Conservation (phyloP, 495 filamentous ascomycete genomes). For the Astrothelium macrocarpum region DNA sequence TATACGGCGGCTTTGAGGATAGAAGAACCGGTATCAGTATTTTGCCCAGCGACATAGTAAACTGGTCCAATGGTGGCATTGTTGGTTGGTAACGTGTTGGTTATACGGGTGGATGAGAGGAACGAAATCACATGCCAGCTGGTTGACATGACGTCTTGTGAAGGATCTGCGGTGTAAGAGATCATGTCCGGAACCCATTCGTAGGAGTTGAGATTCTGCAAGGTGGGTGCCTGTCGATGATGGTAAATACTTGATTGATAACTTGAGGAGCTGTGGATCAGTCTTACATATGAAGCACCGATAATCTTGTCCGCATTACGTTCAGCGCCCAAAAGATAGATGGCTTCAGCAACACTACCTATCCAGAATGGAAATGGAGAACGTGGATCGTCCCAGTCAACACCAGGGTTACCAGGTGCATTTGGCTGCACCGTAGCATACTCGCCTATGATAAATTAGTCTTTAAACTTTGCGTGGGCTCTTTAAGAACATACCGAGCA, state of each 20-base stretch:
- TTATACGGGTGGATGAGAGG: conserved; percentile 41
- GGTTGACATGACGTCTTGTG: conserved; percentile 29
- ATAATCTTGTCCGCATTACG: conserved; percentile 49
- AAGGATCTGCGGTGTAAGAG: conserved; percentile 26
- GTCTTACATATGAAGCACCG: conserved; percentile 20
- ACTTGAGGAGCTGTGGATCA: background rate
- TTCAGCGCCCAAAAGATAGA: conserved; percentile 59
- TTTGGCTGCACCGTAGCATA: conserved; percentile 23
- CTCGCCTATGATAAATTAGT: conserved; percentile 39
- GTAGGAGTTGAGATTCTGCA: conserved; percentile 30
- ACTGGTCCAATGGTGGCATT: conserved; percentile 42
- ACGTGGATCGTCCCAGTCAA: conserved; percentile 8
- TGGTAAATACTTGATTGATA: background rate
- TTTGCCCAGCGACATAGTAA: conserved; percentile 49
- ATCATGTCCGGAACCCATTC: conserved; percentile 31
- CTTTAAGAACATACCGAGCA: conserved; percentile 18
- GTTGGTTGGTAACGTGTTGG: conserved; percentile 43
- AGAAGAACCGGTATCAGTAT: conserved; percentile 29
- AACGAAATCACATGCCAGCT: conserved; percentile 40
- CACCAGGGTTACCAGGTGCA: conserved; percentile 7
- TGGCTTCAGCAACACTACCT: conserved; percentile 53
- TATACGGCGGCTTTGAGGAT: conserved; percentile 59
- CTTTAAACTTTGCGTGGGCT: conserved; percentile 25
- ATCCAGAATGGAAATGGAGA: conserved; percentile 41
- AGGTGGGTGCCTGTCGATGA: conserved; percentile 16